Percentiles rank a stretch among this genome's conserved stretches.
These are phyloP conservation scores for Calocera viscosa DNA, from an alignment of 768 basidiomycete species.

Conservation along the genomic window DNA sequence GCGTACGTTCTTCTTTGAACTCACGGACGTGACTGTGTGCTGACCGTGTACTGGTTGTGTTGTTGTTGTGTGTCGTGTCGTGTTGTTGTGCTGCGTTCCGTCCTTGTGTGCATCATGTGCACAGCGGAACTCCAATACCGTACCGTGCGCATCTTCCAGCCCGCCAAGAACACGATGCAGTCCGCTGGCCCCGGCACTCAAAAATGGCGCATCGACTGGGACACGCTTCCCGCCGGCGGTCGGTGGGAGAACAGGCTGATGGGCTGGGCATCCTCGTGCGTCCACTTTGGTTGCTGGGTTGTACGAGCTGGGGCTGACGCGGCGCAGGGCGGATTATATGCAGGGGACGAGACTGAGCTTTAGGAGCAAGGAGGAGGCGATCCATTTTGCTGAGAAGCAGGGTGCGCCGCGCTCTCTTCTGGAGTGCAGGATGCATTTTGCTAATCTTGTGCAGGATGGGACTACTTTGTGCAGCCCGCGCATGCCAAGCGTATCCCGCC, in stretches of 20 bases:
- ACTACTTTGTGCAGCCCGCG: slow-evolving; percentile 56
- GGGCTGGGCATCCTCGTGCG: slow-evolving; percentile 92
- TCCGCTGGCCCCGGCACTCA: slow-evolving; percentile 62
- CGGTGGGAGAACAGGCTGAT: slow-evolving; percentile 98
- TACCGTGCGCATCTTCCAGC: slow-evolving; percentile 81
- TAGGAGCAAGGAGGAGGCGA: slow-evolving; percentile 75
- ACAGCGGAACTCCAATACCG: slow-evolving; percentile 76
- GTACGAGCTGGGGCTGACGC: not conserved
- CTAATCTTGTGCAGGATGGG: slow-evolving; percentile 54
- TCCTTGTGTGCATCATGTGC: not conserved
- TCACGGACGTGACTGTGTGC: not conserved
- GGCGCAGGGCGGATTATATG: slow-evolving; percentile 79
- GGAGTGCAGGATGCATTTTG: slow-evolving; percentile 14
- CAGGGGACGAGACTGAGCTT: slow-evolving; percentile 79
- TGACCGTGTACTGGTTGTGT: not conserved
- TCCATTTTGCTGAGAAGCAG: slow-evolving; percentile 95
- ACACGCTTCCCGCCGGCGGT: slow-evolving; percentile 74
- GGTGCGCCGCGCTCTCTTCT: slow-evolving; percentile 34
- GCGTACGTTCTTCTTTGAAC: slow-evolving; percentile 35
- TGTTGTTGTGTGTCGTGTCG: not conserved
- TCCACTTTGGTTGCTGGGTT: slow-evolving; percentile 14
- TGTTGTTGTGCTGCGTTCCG: not conserved
- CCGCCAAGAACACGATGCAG: slow-evolving; percentile 90
- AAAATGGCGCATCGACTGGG: slow-evolving; percentile 92
- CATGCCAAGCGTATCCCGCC: slow-evolving; percentile 58